Base-by-base conservation (phyloP, 805 yeast genomes). In the Pichia manshurica region DNA sequence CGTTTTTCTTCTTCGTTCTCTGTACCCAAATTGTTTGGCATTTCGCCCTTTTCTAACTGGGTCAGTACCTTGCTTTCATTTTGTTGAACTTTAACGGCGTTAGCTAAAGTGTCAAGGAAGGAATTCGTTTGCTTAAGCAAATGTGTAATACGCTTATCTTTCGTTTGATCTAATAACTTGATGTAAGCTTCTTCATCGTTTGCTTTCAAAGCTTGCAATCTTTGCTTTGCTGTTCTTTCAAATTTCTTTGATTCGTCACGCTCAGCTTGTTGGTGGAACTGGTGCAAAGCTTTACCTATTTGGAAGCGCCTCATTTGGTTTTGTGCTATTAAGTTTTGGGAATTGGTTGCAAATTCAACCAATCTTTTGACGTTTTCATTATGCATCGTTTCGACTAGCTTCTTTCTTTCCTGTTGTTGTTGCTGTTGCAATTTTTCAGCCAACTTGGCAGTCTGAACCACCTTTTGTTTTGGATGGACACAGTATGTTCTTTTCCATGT, bases 101-200 rank as follows among this genome's bases (percentile, higher is more conserved):
- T 80, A 3, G 93, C 84, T 61, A 86, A 74, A 29, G 90, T 76
- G 55, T 82, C 88, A 68, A 86, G 78, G 66, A 86, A 86, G 15
- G 75, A 66, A 63, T 86, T 86, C 9, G 95, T 86, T 64, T 86
- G 95, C 59, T 74, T 83, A 62, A 86, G 75, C 63, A 86, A 73
- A 66, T 86, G 95, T 1, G 93, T 85, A 57, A 86, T 82, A 77
- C 95, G 79, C 37, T 87, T 85, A 68, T 86, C 95, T 63, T 86
- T 86, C 3, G 95, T 86, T 66, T 85, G 89, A 63, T 86, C 93
- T 63, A 86, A 74, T 59, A 86, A 75, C 61, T 85, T 85, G 63
- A 86, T 76, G 69, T 86, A 86, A 2, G 93, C 93, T 61, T 86
- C 95, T 65, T 86, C 95, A 70, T 86, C 95, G 63, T 86, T 85